Percentiles rank a stretch among this genome's conserved stretches.
Evolutionary conservation across 139 green algal genomes (phyloP).

Genomic region (Eudorina sp.): DNA sequence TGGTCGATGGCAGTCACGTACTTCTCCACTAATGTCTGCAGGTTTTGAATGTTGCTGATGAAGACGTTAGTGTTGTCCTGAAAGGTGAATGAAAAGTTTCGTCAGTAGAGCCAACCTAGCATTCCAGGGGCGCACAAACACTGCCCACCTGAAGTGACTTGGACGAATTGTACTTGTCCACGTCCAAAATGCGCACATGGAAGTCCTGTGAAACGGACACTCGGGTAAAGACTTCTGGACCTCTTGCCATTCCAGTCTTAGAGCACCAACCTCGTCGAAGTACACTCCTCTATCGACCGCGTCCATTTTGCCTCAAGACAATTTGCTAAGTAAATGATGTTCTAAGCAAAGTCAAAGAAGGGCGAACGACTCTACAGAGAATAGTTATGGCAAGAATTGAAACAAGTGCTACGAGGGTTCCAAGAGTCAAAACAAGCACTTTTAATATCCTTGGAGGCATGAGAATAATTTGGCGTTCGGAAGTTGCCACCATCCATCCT

Average conservation of each 20-base stretch:
- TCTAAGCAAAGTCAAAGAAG: too few relatives aligned
- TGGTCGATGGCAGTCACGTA: slow-evolving; percentile 68
- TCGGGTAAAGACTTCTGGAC: too few relatives aligned
- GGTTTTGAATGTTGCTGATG: slow-evolving; percentile 66
- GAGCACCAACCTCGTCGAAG: slow-evolving; percentile 66
- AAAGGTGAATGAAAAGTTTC: too few relatives aligned
- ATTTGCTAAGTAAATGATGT: not conserved
- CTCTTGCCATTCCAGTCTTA: too few relatives aligned
- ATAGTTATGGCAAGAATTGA: not conserved
- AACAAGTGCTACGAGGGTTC: too few relatives aligned
- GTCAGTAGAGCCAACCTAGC: too few relatives aligned
- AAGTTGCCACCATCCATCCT: too few relatives aligned
- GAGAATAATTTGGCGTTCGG: too few relatives aligned
- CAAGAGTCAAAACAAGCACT: too few relatives aligned
- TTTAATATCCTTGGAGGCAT: too few relatives aligned
- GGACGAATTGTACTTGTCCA: slow-evolving; percentile 67
- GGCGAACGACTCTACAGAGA: too few relatives aligned
- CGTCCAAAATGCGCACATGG: slow-evolving; percentile 68
- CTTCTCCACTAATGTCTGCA: slow-evolving; percentile 67
- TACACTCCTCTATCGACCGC: slow-evolving; percentile 62
- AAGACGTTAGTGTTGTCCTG: slow-evolving; percentile 74
- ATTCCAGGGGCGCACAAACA: too few relatives aligned
- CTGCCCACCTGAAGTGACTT: slow-evolving; percentile 64
- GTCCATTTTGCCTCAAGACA: slow-evolving; percentile 42
- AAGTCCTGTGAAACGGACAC: slow-evolving; percentile 57